Conservation (phyloP, 2,329 filamentous ascomycete species). For the Apiospora phragmitis region DNA sequence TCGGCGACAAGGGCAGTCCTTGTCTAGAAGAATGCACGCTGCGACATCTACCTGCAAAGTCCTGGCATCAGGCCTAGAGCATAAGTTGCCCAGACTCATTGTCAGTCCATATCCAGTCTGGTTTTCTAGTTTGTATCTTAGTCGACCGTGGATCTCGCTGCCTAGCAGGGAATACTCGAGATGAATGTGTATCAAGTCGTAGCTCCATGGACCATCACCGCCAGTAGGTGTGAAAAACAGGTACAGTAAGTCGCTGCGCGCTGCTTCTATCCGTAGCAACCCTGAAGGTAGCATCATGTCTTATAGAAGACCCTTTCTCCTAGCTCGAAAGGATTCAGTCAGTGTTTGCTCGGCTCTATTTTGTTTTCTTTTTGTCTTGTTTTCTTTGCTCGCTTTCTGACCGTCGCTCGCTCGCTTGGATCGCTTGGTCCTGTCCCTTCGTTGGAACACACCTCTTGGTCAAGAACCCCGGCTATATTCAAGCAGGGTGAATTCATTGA, state of each 20-base stretch:
- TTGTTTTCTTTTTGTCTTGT: constrained; percentile 6
- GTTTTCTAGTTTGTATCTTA: neutral
- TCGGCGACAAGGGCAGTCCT: neutral
- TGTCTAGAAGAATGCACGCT: neutral
- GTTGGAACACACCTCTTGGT: constrained; percentile 25
- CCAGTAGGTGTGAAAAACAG: neutral
- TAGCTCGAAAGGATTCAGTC: neutral
- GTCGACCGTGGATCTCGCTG: neutral
- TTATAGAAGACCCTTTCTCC: constrained; percentile 15
- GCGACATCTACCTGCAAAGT: neutral
- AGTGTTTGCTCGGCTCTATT: constrained; percentile 1
- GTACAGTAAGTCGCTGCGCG: neutral
- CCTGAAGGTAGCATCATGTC: constrained; percentile 1
- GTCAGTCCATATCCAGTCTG: neutral
- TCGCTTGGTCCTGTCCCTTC: constrained; percentile 20
- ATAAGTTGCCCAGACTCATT: neutral
- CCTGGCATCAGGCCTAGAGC: neutral
- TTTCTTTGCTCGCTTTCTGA: neutral
- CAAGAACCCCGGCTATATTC: constrained; percentile 30
- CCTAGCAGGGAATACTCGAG: neutral
- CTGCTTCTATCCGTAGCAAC: neutral
- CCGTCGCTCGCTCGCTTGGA: constrained; percentile 19
- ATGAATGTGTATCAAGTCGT: neutral
- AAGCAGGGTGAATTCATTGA: constrained; percentile 18
- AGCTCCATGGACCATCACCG: neutral